These are phyloP conservation scores for Soucietia sequanensis DNA, from an alignment of 805 yeast species.

Conservation along the genomic window DNA sequence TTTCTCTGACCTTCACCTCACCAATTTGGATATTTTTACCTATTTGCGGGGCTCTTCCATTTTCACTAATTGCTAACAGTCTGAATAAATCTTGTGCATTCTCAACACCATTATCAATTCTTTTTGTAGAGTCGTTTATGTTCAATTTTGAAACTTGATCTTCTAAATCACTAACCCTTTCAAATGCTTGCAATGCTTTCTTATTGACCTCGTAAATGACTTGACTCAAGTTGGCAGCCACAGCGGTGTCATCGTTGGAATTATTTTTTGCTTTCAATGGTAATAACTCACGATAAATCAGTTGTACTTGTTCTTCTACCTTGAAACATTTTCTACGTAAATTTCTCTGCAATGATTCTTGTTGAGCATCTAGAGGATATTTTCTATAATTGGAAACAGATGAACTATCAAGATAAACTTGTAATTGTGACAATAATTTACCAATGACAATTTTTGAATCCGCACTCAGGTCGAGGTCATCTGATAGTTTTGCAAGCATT, in stretches of 20 bases:
- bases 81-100: no score
- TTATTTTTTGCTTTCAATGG: constrained; percentile 30
- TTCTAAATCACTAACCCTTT: constrained; percentile 11
- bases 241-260: constrained; percentile 11
- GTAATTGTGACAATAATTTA: constrained; percentile 25
- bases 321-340: constrained; percentile 26
- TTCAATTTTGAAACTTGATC: no score
- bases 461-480: constrained; percentile 14
- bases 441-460: constrained; percentile 19
- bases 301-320: constrained; percentile 21
- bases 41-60: no score
- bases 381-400: constrained; percentile 10
- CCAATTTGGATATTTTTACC: no score
- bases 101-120: no score
- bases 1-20: no score
- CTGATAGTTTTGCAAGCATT: constrained; percentile 7
- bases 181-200: constrained; percentile 12
- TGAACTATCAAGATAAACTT: constrained; percentile 11
- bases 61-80: no score
- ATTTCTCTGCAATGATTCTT: constrained; percentile 19
- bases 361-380: constrained; percentile 31
- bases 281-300: constrained; percentile 24
- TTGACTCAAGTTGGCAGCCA: constrained; percentile 24
- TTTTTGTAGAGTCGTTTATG: no score
- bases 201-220: constrained; percentile 27